These are phyloP conservation scores for Pichia sp. DNA, from an alignment of 1,139 yeast genomes.

Conservation along the genomic window DNA sequence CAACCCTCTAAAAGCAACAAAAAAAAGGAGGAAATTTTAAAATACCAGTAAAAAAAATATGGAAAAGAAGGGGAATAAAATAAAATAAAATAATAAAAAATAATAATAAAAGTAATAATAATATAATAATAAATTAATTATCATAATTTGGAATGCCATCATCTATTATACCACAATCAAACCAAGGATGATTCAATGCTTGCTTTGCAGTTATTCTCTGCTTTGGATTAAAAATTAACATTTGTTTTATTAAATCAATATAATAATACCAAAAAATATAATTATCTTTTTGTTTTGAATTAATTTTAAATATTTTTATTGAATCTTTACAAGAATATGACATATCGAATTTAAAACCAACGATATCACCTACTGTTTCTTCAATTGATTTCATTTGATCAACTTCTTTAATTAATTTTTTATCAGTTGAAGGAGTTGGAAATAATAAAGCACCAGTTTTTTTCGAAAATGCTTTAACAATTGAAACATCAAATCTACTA, in stretches of 20 bases:
- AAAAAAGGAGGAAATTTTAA: too few species aligned
- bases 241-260: constrained; percentile 55
- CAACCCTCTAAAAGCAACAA: too few species aligned
- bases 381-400: constrained; percentile 47
- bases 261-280: constrained; percentile 75
- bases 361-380: constrained; percentile 33
- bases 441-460: constrained; percentile 26
- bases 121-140: too few species aligned
- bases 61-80: too few species aligned
- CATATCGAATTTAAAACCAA: constrained; percentile 30
- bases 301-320: constrained; percentile 18
- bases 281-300: constrained; percentile 34
- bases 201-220: constrained; percentile 60
- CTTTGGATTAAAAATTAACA: constrained; percentile 59
- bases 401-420: constrained; percentile 48
- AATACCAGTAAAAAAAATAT: too few species aligned
- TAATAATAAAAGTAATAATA: too few species aligned
- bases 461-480: constrained; percentile 26
- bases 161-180: constrained; percentile 66
- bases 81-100: too few species aligned
- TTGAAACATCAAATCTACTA: constrained; percentile 21
- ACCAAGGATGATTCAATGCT: constrained; percentile 74
- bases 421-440: constrained; percentile 33
- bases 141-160: constrained; percentile 41
- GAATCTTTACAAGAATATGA: constrained; percentile 30